Conservation (phyloP, 2,329 filamentous ascomycete species). For the Escovopsis weberi region DNA sequence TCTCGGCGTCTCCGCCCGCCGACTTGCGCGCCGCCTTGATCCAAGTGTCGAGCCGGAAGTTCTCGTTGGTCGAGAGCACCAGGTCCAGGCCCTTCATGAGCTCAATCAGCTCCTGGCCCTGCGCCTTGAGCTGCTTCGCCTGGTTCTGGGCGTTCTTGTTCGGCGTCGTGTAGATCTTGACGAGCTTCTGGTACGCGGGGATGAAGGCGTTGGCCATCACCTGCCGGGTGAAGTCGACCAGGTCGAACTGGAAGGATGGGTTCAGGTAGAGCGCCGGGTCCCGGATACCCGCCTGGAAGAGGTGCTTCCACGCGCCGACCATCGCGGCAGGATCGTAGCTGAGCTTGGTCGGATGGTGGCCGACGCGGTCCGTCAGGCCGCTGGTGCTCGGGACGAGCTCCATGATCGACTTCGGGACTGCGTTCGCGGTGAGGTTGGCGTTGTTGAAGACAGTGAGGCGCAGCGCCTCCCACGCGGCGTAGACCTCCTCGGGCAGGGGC, state of each 20-base stretch:
- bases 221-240: slow-evolving; percentile 34
- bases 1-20: slow-evolving; percentile 11
- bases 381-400: slow-evolving; percentile 28
- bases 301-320: slow-evolving; percentile 22
- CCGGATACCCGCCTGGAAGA: slow-evolving; percentile 20
- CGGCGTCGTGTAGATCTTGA: slow-evolving; percentile 14
- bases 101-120: slow-evolving; percentile 16
- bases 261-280: slow-evolving; percentile 23
- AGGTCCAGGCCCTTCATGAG: slow-evolving; percentile 24
- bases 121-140: slow-evolving; percentile 12
- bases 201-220: slow-evolving; percentile 32
- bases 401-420: slow-evolving; percentile 30
- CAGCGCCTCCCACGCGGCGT: slow-evolving; percentile 31
- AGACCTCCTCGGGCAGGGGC: slow-evolving; percentile 17
- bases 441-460: slow-evolving; percentile 33
- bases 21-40: slow-evolving; percentile 22
- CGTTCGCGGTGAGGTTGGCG: slow-evolving; percentile 24
- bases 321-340: slow-evolving; percentile 25
- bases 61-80: slow-evolving; percentile 24
- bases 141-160: slow-evolving; percentile 9
- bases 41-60: slow-evolving; percentile 29
- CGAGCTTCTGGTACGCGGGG: slow-evolving; percentile 21
- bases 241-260: slow-evolving; percentile 28
- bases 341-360: slow-evolving; percentile 27
- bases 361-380: slow-evolving; percentile 23